A percentile compares a stretch with the other conserved stretches of the same genome.
phyloP scores from a whole-genome alignment of 2,329 filamentous ascomycete genomes.

The Didymella glomerata region DNA sequence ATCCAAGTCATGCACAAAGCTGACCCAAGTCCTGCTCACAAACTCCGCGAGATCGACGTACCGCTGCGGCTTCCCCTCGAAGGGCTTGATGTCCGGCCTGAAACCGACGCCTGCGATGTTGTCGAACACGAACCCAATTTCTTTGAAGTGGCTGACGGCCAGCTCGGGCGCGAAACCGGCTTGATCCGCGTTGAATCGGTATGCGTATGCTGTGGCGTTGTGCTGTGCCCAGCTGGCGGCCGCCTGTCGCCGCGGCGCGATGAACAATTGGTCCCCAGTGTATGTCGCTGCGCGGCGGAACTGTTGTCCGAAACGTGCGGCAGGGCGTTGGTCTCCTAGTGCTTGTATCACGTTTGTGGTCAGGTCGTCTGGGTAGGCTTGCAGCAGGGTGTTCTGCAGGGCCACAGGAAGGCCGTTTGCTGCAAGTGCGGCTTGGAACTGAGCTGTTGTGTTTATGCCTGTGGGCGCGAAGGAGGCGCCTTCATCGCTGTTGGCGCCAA shows the following conservation, averaged over 20 bases:
- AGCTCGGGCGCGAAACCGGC: constrained; percentile 47
- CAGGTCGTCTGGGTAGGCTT: constrained; percentile 30
- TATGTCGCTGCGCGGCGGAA: constrained; percentile 61
- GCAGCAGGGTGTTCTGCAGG: constrained; percentile 17
- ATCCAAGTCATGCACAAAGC: constrained; percentile 52
- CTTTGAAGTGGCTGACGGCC: constrained; percentile 61
- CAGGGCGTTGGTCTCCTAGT: constrained; percentile 24
- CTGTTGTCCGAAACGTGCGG: constrained; percentile 42
- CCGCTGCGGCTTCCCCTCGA: constrained; percentile 36
- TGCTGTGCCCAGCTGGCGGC: constrained; percentile 58
- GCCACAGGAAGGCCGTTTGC: constrained; percentile 2
- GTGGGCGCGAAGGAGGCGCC: constrained; percentile 62
- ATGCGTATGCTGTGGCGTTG: constrained; percentile 62
- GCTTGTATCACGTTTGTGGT: constrained; percentile 24
- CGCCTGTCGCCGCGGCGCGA: constrained; percentile 61
- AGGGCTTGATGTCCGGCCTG: constrained; percentile 37
- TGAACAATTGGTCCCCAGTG: constrained; percentile 61
- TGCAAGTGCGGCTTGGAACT: constrained; percentile 53
- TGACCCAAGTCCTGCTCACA: constrained; percentile 52
- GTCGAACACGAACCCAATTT: constrained; percentile 54
- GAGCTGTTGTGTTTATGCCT: constrained; percentile 63
- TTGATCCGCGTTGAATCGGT: constrained; percentile 65
- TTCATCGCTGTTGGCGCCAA: constrained; percentile 71
- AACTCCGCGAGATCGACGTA: constrained; percentile 49
- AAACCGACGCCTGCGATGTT: constrained; percentile 54